Evolutionary conservation across 305 asterid species (phyloP), one percentile per base, ranked within the genome.

Genomic region (Fraxinus greggii): DNA sequence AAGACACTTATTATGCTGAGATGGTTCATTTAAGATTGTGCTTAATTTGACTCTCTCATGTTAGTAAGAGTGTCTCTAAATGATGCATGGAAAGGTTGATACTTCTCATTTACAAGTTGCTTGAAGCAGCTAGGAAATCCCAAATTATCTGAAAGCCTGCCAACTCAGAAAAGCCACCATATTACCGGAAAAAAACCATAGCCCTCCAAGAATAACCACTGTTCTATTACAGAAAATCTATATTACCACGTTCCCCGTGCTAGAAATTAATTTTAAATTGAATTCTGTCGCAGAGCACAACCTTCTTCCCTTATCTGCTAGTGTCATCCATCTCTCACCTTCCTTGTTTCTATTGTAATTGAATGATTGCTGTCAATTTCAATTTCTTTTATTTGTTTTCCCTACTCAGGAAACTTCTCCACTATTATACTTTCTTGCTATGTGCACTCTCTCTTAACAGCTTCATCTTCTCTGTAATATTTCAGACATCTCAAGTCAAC

Each of bases 381-480:
- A 32, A 40, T 67, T 13, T 19, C 48, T 15, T n/a, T 17, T 26
- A 74, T 81, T 38, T 3, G 26, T 72, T 51, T 69, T 65, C 10
- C 3, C 32, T n/a, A 24, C 24, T 19, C 35, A 56, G 40, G 15
- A 33, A 65, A 26, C 77, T 65, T 35, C 17, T 10, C 26, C 3
- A 21, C 72, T 17, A 23, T 6, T 26, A 10, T 79, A 72, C n/a
- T 21, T 48, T 72, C 15, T 72, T 33, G 19, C 33, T 12, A 24
- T 65, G 35, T 65, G 73, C 35, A 26, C 36, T 65, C 19, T 12
- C 35, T 65, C 73, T 65, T 15, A 21, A 21, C 13, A 2, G 32
- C 33, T 51, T 63, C 75, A 63, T 77, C 72, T 77, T 77, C 80
- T 31, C 8, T 10, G 35, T 65, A 65, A 9, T 59, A 26, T 65